Evolutionary conservation across 495 filamentous ascomycete genomes (phyloP).

Genomic region (Aspergillus olivimuriae): DNA sequence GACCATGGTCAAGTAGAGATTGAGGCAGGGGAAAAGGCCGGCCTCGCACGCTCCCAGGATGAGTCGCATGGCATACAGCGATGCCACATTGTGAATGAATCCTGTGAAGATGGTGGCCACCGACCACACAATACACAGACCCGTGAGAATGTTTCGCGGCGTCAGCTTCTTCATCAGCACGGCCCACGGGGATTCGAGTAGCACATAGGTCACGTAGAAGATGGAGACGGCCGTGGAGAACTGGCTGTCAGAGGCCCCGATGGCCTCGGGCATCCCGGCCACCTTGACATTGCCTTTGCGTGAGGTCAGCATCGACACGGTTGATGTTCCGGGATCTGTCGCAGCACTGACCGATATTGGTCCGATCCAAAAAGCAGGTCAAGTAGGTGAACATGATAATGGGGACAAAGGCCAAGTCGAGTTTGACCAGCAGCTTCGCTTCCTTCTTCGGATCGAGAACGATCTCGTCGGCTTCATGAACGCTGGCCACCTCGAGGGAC

Average conservation of each 20-base stretch:
- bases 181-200: constrained; percentile 38
- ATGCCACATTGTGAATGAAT: constrained; percentile 41
- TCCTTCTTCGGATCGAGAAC: constrained; percentile 28
- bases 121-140: constrained; percentile 43
- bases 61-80: constrained; percentile 50
- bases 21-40: constrained; percentile 62
- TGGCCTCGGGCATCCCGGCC: constrained; percentile 38
- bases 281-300: constrained; percentile 40
- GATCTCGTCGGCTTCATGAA: constrained; percentile 13
- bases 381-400: constrained; percentile 45
- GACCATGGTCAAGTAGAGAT: constrained; percentile 45
- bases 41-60: constrained; percentile 60
- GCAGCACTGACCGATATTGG: constrained; percentile 39
- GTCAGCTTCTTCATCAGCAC: constrained; percentile 43
- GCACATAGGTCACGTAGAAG: constrained; percentile 47
- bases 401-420: constrained; percentile 39
- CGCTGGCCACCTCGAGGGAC: neutral
- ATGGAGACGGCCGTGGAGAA: constrained; percentile 45
- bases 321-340: neutral
- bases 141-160: constrained; percentile 34
- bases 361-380: constrained; percentile 39
- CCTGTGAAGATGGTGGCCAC: constrained; percentile 48
- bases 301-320: neutral
- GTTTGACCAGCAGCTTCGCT: constrained; percentile 32
- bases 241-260: constrained; percentile 33